phyloP scores from a whole-genome alignment of 192 early-diverging fungal genomes.

The Mortierella claussenii region DNA sequence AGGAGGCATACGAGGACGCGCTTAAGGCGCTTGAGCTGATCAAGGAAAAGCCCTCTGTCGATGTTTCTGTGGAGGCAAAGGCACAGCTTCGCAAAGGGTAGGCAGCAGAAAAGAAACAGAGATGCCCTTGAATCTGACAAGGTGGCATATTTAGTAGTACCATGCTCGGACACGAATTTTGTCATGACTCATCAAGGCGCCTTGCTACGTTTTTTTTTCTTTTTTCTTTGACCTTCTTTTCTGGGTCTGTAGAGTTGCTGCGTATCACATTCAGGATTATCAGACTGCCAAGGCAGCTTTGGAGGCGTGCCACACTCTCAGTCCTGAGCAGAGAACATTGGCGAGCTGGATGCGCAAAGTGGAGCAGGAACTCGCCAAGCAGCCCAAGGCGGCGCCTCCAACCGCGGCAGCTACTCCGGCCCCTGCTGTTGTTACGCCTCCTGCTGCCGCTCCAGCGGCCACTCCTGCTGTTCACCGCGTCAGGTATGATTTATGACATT shows the following conservation, averaged over 20 bases:
- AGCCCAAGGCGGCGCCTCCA: conserved; percentile 21
- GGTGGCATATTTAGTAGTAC: no score
- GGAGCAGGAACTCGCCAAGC: conserved; percentile 68
- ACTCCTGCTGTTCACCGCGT: conserved; percentile 40
- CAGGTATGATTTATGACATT: conserved; percentile 25
- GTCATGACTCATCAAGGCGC: no score
- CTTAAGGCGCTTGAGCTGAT: conserved; percentile 65
- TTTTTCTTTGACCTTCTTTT: no score
- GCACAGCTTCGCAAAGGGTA: conserved; percentile 74
- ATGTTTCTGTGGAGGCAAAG: conserved; percentile 67
- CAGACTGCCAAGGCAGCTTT: conserved; percentile 67
- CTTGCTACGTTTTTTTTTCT: neutral
- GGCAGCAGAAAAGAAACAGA: no score
- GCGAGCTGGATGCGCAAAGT: conserved; percentile 65
- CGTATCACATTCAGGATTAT: conserved; percentile 66
- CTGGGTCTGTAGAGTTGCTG: conserved; percentile 61
- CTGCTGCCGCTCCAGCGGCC: neutral
- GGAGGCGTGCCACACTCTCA: conserved; percentile 55
- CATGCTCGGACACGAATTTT: no score
- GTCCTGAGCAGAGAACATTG: conserved; percentile 58
- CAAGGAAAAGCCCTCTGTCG: conserved; percentile 55
- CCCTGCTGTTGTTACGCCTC: conserved; percentile 7
- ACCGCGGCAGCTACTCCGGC: conserved; percentile 22
- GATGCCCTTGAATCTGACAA: no score
- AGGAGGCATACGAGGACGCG: conserved; percentile 77